Percentiles rank a stretch among this genome's conserved stretches.
Conservation (phyloP, 73 alveolate genomes). For the Uronychia setigera region DNA sequence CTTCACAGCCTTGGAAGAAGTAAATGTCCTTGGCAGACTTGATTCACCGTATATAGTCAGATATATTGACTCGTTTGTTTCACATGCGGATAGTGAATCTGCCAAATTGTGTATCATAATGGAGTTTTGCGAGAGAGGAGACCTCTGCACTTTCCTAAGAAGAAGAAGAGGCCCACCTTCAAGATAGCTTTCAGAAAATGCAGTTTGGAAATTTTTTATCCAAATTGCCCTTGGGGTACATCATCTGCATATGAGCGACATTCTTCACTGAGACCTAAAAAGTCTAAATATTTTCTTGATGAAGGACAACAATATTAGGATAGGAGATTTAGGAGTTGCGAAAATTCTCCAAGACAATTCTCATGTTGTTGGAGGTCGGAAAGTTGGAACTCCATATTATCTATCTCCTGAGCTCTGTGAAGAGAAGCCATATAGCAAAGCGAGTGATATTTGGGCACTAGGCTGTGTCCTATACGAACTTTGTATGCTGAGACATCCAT, state of each 20-base stretch:
- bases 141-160: conserved; percentile 71
- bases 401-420: conserved; percentile 79
- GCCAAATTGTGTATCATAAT: conserved; percentile 81
- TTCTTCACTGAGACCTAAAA: conserved; percentile 91
- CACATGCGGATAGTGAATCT: conserved; percentile 69
- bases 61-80: conserved; percentile 85
- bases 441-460: conserved; percentile 93
- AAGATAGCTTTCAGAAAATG: conserved; percentile 71
- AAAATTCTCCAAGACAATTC: conserved; percentile 52
- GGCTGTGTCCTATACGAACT: conserved; percentile 99
- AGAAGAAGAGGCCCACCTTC: conserved; percentile 64
- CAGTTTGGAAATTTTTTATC: conserved; percentile 89
- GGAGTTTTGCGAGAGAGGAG: conserved; percentile 96
- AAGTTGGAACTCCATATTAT: conserved; percentile 93
- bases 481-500: conserved; percentile 97
- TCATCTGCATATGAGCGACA: conserved; percentile 79
- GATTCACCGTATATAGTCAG: conserved; percentile 82
- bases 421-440: conserved; percentile 79
- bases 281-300: conserved; percentile 66
- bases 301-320: conserved; percentile 63
- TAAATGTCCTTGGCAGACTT: conserved; percentile 73
- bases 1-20: conserved; percentile 90
- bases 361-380: conserved; percentile 86
- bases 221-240: conserved; percentile 81
- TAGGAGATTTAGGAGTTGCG: conserved; percentile 85